These are phyloP conservation scores for Phytophthora palmivora DNA, from an alignment of 352 stramenopile genomes.

Conservation along the genomic window DNA sequence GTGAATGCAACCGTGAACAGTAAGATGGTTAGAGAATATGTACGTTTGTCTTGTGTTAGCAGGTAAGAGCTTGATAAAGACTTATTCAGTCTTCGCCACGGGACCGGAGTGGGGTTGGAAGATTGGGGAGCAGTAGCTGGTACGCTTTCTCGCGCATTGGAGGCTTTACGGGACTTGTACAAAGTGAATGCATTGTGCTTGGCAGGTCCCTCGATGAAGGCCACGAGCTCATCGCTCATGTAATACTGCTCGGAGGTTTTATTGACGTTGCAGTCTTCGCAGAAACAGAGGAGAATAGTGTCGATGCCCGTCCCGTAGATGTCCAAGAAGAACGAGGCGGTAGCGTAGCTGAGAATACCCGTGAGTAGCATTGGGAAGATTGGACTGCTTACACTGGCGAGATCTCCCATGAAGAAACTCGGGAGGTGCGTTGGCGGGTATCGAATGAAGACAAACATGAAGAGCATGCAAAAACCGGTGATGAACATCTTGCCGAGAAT, in stretches of 20 bases:
- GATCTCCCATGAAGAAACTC: conserved; percentile 80
- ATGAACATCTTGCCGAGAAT: conserved; percentile 91
- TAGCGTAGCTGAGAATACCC: conserved; percentile 73
- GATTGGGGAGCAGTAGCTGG: conserved; percentile 41
- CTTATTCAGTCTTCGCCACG: conserved; percentile 16
- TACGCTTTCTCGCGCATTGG: conserved; percentile 25
- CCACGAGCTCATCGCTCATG: conserved; percentile 85
- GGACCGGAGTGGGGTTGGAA: conserved; percentile 25
- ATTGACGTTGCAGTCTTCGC: conserved; percentile 86
- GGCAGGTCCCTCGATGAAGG: conserved; percentile 78
- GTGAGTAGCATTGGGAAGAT: conserved; percentile 86
- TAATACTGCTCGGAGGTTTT: conserved; percentile 80
- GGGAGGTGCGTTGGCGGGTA: conserved; percentile 59
- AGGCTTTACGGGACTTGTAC: conserved; percentile 48
- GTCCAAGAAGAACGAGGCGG: conserved; percentile 80
- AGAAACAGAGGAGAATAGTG: conserved; percentile 90
- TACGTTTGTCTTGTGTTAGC: conserved; percentile 20
- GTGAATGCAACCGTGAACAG: conserved; percentile 16
- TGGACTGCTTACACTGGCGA: conserved; percentile 66
- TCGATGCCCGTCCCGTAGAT: conserved; percentile 87
- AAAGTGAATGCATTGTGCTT: conserved; percentile 80
- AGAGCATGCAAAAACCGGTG: conserved; percentile 76
- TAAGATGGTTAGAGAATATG: conserved; percentile 12
- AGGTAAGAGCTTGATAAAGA: neutral
- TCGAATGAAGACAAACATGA: conserved; percentile 86